phyloP scores from a whole-genome alignment of 805 yeast genomes.

The Yarrowia phangngaensis region DNA sequence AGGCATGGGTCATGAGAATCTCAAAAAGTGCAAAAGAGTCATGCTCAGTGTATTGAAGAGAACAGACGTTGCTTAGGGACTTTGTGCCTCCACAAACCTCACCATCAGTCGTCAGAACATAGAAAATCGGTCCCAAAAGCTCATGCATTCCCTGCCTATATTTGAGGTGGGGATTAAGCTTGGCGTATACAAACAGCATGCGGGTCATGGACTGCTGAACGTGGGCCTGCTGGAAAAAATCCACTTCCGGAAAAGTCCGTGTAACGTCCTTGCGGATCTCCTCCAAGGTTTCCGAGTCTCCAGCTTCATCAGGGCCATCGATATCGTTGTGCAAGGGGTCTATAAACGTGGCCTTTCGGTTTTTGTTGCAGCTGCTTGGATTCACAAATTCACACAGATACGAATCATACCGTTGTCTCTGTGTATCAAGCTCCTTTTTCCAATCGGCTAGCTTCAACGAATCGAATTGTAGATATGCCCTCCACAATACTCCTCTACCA shows the following conservation, averaged over 20 bases:
- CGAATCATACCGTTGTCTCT: constrained; percentile 3
- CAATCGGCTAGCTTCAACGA: constrained; percentile 7
- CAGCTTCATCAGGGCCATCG: neutral
- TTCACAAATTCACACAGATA: constrained; percentile 17
- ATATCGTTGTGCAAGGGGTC: constrained; percentile 12
- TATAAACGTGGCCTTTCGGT: constrained; percentile 13
- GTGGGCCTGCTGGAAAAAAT: constrained; percentile 34
- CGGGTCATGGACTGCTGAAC: constrained; percentile 40
- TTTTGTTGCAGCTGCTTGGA: constrained; percentile 2
- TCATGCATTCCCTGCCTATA: constrained; percentile 57
- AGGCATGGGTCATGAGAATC: constrained; percentile 36
- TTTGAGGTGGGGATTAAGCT: constrained; percentile 47
- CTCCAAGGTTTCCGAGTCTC: constrained; percentile 30
- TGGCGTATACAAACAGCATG: constrained; percentile 47
- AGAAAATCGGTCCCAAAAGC: constrained; percentile 47
- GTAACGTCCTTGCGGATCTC: constrained; percentile 38
- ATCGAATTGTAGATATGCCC: constrained; percentile 22
- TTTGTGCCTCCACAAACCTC: constrained; percentile 2
- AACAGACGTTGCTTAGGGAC: constrained; percentile 1
- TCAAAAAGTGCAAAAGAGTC: constrained; percentile 38
- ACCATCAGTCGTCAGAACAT: constrained; percentile 29
- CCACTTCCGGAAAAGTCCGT: constrained; percentile 39
- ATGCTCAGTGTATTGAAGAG: constrained; percentile 33
- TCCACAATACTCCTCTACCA: constrained; percentile 16
- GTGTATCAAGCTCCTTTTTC: constrained; percentile 7